These are phyloP conservation scores for Rutstroemia sp. DNA, from an alignment of 2,329 filamentous ascomycete genomes.

Conservation along the genomic window DNA sequence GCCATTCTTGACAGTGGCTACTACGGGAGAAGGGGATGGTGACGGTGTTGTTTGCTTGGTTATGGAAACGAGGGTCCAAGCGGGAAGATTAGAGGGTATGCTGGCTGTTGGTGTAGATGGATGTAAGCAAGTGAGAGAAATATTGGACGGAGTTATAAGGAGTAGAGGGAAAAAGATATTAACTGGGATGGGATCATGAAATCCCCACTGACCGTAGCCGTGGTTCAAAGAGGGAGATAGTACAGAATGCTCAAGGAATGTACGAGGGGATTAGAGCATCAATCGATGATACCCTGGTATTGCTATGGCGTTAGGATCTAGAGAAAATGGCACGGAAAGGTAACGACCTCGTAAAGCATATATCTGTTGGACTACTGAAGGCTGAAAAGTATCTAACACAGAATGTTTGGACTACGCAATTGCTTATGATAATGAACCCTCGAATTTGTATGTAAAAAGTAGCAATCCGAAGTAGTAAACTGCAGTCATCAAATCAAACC, in stretches of 20 bases:
- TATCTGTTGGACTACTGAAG: background rate
- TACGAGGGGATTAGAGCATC: background rate
- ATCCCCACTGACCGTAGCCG: too few relatives aligned
- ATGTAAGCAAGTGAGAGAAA: constrained; percentile 75
- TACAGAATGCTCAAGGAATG: background rate
- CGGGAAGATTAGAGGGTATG: constrained; percentile 80
- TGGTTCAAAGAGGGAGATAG: background rate
- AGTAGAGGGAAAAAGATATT: constrained; percentile 61
- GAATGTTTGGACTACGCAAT: background rate
- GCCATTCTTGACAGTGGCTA: constrained; percentile 80
- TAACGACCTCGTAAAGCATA: background rate
- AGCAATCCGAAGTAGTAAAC: too few relatives aligned
- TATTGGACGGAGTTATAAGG: constrained; percentile 74
- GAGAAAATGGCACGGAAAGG: background rate
- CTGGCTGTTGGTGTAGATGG: constrained; percentile 86
- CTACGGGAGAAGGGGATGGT: constrained; percentile 51
- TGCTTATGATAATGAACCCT: background rate
- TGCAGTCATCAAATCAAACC: too few relatives aligned
- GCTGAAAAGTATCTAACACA: too few relatives aligned
- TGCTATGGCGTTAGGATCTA: constrained; percentile 6
- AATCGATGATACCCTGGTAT: constrained; percentile 12
- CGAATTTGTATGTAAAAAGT: background rate
- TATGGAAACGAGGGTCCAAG: constrained; percentile 84
- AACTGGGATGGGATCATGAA: constrained; percentile 31
- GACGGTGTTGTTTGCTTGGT: constrained; percentile 73